Base-by-base conservation (phyloP, 2,329 filamentous ascomycete species). In the Penicillium sp. region DNA sequence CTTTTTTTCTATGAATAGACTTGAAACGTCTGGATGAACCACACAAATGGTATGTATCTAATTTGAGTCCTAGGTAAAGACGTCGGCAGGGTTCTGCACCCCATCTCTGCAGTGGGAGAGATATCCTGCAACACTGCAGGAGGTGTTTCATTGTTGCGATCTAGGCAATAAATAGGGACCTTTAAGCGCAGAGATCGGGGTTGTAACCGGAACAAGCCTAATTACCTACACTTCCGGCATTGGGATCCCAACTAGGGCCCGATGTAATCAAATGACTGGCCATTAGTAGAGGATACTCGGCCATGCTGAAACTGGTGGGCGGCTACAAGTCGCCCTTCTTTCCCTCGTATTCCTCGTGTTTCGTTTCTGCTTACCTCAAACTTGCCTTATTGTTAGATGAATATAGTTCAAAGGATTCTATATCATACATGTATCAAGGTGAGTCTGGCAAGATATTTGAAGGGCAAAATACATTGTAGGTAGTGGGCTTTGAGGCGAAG, bases 241-340 rank as follows among this genome's bases (percentile, higher is more conserved):
- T 58, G 8, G 25, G 27, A 52, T 61, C 45, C 50, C 50, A 47
- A 42, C 50, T 55, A 31, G 31, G 15, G 21, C 51, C 29, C 45
- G 47, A 35, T 27, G 21, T 12, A 29, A 21, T 21, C 2, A 50
- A 63, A 57, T 37, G 51, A 66, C 48, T 66, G 65, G 65, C 12
- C 25, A 37, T 55, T 48, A 59, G 29, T 9, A 5, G 37, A 41
- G 25, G 33, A 45, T 50, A 21, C 19, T 38, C n/a, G 19, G 6
- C 12, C 3, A 33, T 42, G 50, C 9, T 66, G 65, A 67, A 67
- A 67, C 65, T 19, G 38, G 27, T 35, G 13, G 37, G 55, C 55
- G 55, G 42, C 43, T 57, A 40, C 40, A 29, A 27, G n/a, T 55
- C 40, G 31, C n/a, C 40, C 40, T 38, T 54, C 19, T 33, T 49